Percentiles rank a stretch among this genome's conserved stretches.
Conservation (phyloP, 139 green algal genomes). For the Closterium sp. region DNA sequence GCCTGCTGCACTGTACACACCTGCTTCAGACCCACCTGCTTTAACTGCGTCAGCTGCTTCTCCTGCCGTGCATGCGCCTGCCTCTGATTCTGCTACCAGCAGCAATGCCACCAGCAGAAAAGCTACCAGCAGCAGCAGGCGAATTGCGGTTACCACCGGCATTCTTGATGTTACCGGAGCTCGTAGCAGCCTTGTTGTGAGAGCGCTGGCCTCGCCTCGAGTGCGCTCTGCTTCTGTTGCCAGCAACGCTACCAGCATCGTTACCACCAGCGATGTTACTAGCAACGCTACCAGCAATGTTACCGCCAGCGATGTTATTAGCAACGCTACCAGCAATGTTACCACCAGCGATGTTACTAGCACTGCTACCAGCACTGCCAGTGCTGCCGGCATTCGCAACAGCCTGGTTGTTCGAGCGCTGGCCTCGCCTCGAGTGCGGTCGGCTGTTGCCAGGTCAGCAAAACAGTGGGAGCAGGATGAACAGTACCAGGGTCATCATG, state of each 20-base stretch:
- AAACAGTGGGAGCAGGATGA: neutral
- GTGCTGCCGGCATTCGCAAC: neutral
- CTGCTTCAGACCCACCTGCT: neutral
- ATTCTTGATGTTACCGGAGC: neutral
- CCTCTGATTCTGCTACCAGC: neutral
- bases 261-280: too few species aligned
- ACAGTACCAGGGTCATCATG: too few species aligned
- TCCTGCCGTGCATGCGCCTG: too few species aligned
- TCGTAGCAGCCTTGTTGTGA: neutral
- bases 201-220: neutral
- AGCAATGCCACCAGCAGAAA: neutral
- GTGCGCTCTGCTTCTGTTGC: neutral
- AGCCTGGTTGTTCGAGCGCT: neutral
- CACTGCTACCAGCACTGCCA: too few species aligned
- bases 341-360: too few species aligned
- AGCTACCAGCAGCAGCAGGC: neutral
- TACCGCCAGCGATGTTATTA: too few species aligned
- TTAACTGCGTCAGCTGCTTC: neutral
- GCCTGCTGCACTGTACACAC: neutral
- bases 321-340: too few species aligned
- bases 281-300: neutral
- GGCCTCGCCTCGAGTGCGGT: neutral
- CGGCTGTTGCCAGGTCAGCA: neutral
- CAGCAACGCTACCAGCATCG: neutral
- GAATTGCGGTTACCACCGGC: neutral